A percentile compares a stretch with the other conserved stretches of the same genome.
Evolutionary conservation across 192 early-diverging fungal species (phyloP).

Genomic region (Coemansia reversa): DNA sequence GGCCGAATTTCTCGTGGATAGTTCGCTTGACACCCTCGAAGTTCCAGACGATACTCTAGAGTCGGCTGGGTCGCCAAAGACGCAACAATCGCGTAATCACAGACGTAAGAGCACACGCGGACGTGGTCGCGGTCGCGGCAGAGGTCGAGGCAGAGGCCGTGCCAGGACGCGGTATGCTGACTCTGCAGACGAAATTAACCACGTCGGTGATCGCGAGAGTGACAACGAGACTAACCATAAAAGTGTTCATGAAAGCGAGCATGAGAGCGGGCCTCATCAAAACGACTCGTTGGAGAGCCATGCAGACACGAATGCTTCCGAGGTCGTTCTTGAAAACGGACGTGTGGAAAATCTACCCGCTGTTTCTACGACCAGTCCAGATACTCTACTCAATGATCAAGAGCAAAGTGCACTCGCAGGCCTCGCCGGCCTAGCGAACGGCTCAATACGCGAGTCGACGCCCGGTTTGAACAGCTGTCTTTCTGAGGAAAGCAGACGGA

Average conservation of each 20-base stretch:
- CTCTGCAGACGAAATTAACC: conserved; percentile 16
- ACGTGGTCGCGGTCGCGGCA: conserved; percentile 11
- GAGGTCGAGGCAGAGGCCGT: conserved; percentile 1
- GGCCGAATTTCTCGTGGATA: conserved; percentile 4
- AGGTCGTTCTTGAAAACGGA: conserved; percentile 13
- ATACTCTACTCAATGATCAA: too few species aligned
- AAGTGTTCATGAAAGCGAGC: too few species aligned
- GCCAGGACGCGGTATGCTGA: conserved; percentile 8
- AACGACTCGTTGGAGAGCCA: conserved; percentile 6
- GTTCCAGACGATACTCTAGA: not conserved
- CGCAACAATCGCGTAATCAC: not conserved
- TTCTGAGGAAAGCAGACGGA: conserved; percentile 2
- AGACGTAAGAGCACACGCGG: not conserved
- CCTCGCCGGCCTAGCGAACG: conserved; percentile 12
- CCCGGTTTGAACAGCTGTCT: not conserved
- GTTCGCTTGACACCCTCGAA: not conserved
- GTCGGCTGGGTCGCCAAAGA: not conserved
- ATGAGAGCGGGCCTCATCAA: not conserved
- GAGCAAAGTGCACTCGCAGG: conserved; percentile 4
- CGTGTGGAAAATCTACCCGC: not conserved
- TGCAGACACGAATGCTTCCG: conserved; percentile 4
- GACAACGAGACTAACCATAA: too few species aligned
- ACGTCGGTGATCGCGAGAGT: too few species aligned
- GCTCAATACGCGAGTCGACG: not conserved
- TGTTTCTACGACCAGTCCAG: not conserved